Evolutionary conservation across 2,329 filamentous ascomycete species (phyloP), one percentile per base, ranked within the genome.

Genomic region (Tolypocladium tropicale): DNA sequence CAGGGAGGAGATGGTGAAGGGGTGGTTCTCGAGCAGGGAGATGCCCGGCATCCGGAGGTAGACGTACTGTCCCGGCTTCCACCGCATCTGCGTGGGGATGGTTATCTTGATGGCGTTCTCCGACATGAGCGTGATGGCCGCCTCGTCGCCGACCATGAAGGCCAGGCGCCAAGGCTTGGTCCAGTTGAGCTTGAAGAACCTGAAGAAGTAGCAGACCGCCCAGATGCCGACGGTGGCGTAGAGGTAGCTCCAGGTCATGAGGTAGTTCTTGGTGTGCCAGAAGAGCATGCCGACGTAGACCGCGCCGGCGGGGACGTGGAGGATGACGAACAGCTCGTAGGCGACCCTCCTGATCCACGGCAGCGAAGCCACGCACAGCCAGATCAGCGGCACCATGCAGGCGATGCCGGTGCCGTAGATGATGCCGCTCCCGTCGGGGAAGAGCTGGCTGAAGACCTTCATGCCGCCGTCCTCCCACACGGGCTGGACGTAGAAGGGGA

Each of bases 31-130:
- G 57, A 96, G 85, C 2, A 95, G 70, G 0, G 91, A 92, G 62
- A 97, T 91, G 1, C 90, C 90, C 0, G 93, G 93, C 86, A 97
- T 95, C 54, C 93, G 85, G 23, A 97, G 78, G 68, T 96, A 97
- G 21, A 96, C 88, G 63, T 95, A 96, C 70, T 97, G 94, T 6
- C 93, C 94, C 0, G 93, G 91, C 67, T 84, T 86, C 93, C 93
- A 97, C 59, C 83, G 86, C 80, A 95, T 89, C 70, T 93, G 90
- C 0, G 93, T 96, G 1, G 93, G 91, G 53, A 97, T 88, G 0
- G 93, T 96, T 62, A 97, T 83, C 70, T 96, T 96, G 74, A 97
- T 86, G n/a, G 90, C 90, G 66, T 95, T 93, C 65, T 96, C 91
- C 3, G 90, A 86, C 76, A 97, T 86, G 28, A 96, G 78, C 1